Conservation (phyloP, 2,329 filamentous ascomycete species). For the Leptodontidium sp. region DNA sequence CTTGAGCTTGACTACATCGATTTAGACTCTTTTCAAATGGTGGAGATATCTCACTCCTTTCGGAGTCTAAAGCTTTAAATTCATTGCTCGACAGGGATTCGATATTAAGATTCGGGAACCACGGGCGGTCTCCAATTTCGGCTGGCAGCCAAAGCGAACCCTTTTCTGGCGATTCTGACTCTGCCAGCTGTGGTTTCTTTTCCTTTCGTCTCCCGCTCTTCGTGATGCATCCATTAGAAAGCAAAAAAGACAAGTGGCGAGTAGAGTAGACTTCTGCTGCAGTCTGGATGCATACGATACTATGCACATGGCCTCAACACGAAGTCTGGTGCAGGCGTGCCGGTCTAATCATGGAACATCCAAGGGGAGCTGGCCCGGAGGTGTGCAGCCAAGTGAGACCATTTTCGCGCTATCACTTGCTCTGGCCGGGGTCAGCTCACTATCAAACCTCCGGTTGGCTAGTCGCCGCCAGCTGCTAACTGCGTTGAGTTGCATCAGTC, state of each 20-base stretch:
- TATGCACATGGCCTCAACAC: conserved; percentile 27
- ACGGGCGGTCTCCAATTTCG: conserved; percentile 21
- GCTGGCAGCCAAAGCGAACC: not conserved
- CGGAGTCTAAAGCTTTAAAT: conserved; percentile 15
- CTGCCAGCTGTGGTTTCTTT: conserved; percentile 2
- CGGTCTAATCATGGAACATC: conserved; percentile 30
- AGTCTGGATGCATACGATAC: conserved; percentile 12
- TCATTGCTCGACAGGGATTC: conserved; percentile 3
- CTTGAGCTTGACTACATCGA: not conserved
- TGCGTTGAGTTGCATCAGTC: conserved; percentile 24
- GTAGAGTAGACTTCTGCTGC: not conserved
- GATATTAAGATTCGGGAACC: conserved; percentile 16
- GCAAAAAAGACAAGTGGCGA: conserved; percentile 22
- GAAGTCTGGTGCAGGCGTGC: conserved; percentile 26
- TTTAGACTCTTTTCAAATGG: conserved; percentile 14
- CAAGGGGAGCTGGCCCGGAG: conserved; percentile 3
- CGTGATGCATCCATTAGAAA: not conserved
- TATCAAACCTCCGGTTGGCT: conserved; percentile 33
- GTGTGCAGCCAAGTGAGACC: conserved; percentile 25
- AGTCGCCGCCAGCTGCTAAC: conserved; percentile 15
- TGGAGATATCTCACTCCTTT: conserved; percentile 20
- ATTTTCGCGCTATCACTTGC: conserved; percentile 23
- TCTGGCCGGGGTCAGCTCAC: conserved; percentile 13
- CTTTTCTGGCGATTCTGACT: not conserved
- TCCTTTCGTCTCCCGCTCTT: not conserved